Percentiles rank a stretch among this genome's conserved stretches.
These are phyloP conservation scores for Penicillium tannophilum DNA, from an alignment of 495 filamentous ascomycete genomes.

Conservation along the genomic window DNA sequence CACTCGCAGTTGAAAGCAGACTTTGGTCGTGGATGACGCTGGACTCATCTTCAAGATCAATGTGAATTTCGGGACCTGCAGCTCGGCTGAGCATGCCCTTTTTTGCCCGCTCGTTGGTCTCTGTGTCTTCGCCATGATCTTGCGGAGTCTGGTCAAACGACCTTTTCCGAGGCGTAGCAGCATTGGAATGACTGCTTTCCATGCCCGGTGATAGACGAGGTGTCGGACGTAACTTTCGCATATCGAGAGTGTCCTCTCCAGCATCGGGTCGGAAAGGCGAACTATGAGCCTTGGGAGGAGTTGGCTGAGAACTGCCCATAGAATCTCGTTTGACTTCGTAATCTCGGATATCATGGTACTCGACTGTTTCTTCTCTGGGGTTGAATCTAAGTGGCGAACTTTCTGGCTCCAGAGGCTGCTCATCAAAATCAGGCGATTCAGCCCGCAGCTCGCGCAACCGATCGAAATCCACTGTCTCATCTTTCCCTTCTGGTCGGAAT, in stretches of 20 bases:
- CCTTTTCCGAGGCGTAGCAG: constrained; percentile 39
- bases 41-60: constrained; percentile 36
- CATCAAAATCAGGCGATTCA: constrained; percentile 23
- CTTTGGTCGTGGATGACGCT: constrained; percentile 30
- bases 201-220: constrained; percentile 20
- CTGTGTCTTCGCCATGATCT: constrained; percentile 22
- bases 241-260: constrained; percentile 31
- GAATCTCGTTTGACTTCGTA: neutral
- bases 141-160: constrained; percentile 44
- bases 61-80: constrained; percentile 30
- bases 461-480: constrained; percentile 36
- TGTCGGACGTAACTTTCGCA: constrained; percentile 18
- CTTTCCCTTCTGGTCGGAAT: constrained; percentile 33
- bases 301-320: neutral
- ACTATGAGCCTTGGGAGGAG: constrained; percentile 1
- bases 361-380: constrained; percentile 33
- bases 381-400: constrained; percentile 39
- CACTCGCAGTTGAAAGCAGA: constrained; percentile 19
- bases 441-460: constrained; percentile 26
- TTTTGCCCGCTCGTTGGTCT: constrained; percentile 33
- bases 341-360: constrained; percentile 18
- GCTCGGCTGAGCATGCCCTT: constrained; percentile 33
- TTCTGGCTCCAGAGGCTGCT: constrained; percentile 15
- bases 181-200: constrained; percentile 3
- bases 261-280: constrained; percentile 14